These are phyloP conservation scores for Chenopodium album DNA, from an alignment of 148 eudicot genomes.

Conservation along the genomic window DNA sequence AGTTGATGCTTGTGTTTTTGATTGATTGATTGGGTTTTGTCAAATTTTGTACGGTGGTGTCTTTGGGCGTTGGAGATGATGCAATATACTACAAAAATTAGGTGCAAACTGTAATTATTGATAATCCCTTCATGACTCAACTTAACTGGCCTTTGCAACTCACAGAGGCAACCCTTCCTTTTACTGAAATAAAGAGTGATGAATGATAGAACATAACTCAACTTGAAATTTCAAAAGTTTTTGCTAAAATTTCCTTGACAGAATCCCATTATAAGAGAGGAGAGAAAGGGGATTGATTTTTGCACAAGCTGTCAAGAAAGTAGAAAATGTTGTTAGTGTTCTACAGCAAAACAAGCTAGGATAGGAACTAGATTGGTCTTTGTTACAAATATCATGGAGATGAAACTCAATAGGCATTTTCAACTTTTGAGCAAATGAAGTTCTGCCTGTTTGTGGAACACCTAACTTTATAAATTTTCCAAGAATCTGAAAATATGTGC, in stretches of 20 bases:
- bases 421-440: background rate
- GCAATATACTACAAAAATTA: background rate
- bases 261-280: background rate
- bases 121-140: background rate
- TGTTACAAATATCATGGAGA: background rate
- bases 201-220: background rate
- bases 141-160: background rate
- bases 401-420: background rate
- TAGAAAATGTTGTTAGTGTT: background rate
- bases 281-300: background rate
- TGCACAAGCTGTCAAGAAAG: background rate
- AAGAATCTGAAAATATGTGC: too few relatives aligned
- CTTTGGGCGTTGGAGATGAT: background rate
- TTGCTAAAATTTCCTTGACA: background rate
- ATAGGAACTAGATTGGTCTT: background rate
- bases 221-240: background rate
- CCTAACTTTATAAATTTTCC: background rate
- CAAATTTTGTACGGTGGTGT: background rate
- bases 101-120: background rate
- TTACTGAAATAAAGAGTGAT: background rate
- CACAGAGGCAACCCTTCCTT: background rate
- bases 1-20: background rate
- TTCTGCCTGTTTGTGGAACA: background rate
- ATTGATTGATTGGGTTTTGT: background rate
- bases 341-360: background rate